Base-by-base conservation (phyloP, 345 rosid species). In the Cardiospermum halicacabum region DNA sequence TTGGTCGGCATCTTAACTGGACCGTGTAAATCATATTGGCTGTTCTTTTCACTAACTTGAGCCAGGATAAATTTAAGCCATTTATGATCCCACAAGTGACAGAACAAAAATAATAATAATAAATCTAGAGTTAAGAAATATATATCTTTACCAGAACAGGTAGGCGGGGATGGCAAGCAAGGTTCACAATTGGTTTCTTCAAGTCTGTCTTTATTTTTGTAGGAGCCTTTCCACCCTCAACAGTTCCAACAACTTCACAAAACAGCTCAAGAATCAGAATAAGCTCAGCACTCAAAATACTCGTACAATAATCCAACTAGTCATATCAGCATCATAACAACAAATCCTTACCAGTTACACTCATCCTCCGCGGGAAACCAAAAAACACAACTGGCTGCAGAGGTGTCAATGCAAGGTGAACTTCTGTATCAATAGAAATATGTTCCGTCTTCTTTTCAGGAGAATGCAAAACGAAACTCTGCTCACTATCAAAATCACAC, bases 161-260 rank as follows among this genome's bases (percentile, higher is more conserved):
- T n/a, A 84, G 96, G 49, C 99, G 91, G 53, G 99, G 96, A 80
- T 94, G 97, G 77, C 99, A 91, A 62, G 99, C 89, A 75, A 94
- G 91, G 71, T 91, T 91, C 56, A 94, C 88, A 18, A 94, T 67
- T 13, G 97, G 99, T 77, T 85, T 94, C 82, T 94, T 94, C 80
- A 94, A 76, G 80, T 94, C 99, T 27, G 97, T 80, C 82, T 85
- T 94, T 78, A 94, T 94, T 73, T 89, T 94, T 28, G 97, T 94
- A 0, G 99, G 99, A 48, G 93, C 77, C 70, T 88, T 82, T 56
- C 99, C 97, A 45, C 97, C 97, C 74, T 91, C 97, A 68, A 91
- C 85, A 69, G 97, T 94, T 75, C 99, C 99, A 78, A 94, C 96
- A 82, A 91, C 99, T 94, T 70, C 67, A 87, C 77, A 69, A 32